These are phyloP conservation scores for Xylaria sp. DNA, from an alignment of 2,329 filamentous ascomycete genomes.

Conservation along the genomic window DNA sequence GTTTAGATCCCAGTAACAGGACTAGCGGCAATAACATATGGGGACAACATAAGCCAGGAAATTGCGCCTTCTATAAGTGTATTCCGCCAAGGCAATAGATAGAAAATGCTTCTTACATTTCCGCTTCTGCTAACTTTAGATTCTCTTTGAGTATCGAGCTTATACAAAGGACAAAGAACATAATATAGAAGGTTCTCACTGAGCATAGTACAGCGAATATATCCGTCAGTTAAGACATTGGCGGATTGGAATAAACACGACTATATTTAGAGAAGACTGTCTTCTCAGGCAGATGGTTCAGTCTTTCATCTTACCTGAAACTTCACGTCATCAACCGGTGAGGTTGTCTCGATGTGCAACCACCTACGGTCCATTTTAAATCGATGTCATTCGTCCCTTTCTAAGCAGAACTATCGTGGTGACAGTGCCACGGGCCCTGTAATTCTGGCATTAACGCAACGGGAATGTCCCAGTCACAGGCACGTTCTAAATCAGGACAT, in stretches of 20 bases:
- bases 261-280: background rate
- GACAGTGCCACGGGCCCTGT: background rate
- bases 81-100: background rate
- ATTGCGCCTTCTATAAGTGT: background rate
- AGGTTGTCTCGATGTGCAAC: background rate
- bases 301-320: background rate
- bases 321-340: background rate
- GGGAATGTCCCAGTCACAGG: background rate
- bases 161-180: too few relatives aligned
- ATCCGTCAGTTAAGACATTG: background rate
- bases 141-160: too few relatives aligned
- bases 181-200: background rate
- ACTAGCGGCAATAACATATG: background rate
- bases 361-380: background rate
- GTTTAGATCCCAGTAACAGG: background rate
- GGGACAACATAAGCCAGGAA: background rate
- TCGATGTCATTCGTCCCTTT: background rate
- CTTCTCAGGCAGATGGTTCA: background rate
- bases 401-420: background rate
- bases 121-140: too few relatives aligned
- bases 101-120: background rate
- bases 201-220: background rate
- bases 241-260: background rate
- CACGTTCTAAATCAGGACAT: background rate
- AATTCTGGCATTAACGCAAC: background rate